A percentile compares a stretch with the other conserved stretches of the same genome.
phyloP scores from a whole-genome alignment of 495 filamentous ascomycete species.

The Parathielavia hyrcaniae region DNA sequence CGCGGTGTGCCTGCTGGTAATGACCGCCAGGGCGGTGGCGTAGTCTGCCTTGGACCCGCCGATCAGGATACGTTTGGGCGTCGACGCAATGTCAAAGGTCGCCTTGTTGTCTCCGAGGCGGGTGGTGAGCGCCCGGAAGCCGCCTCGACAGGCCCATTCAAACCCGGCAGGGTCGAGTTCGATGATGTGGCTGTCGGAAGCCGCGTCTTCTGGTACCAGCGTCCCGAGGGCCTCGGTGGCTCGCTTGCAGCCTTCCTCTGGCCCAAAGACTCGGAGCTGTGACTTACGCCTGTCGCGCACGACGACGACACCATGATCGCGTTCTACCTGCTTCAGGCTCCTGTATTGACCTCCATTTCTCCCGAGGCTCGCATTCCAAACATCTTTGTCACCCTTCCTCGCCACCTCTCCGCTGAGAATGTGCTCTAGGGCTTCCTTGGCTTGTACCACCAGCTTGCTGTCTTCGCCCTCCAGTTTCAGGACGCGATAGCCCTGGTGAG shows the following conservation, averaged over 20 bases:
- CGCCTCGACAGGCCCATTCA: conserved; percentile 36
- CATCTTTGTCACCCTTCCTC: conserved; percentile 12
- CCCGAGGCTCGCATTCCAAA: conserved; percentile 30
- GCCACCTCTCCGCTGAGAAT: conserved; percentile 25
- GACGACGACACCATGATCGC: conserved; percentile 27
- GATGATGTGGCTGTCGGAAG: conserved; percentile 25
- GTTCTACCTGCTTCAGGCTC: conserved; percentile 20
- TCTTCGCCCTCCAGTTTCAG: conserved; percentile 42
- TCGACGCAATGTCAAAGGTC: conserved; percentile 31
- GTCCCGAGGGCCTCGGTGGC: conserved; percentile 10
- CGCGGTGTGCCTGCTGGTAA: neutral
- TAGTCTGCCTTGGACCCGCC: conserved; percentile 27
- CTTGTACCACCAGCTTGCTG: conserved; percentile 30
- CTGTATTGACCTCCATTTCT: conserved; percentile 16
- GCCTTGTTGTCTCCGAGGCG: conserved; percentile 32
- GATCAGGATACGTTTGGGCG: conserved; percentile 29
- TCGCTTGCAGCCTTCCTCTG: conserved; percentile 11
- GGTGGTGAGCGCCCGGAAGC: conserved; percentile 32
- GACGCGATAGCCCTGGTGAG: conserved; percentile 18
- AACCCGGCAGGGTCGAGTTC: conserved; percentile 26
- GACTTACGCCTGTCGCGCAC: conserved; percentile 28
- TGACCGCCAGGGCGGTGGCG: conserved; percentile 14
- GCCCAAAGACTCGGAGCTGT: conserved; percentile 30
- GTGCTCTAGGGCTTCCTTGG: conserved; percentile 34
- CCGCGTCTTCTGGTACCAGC: conserved; percentile 23